phyloP scores from a whole-genome alignment of 1,284 basidiomycete species.

The Apiotrichum porosum region DNA sequence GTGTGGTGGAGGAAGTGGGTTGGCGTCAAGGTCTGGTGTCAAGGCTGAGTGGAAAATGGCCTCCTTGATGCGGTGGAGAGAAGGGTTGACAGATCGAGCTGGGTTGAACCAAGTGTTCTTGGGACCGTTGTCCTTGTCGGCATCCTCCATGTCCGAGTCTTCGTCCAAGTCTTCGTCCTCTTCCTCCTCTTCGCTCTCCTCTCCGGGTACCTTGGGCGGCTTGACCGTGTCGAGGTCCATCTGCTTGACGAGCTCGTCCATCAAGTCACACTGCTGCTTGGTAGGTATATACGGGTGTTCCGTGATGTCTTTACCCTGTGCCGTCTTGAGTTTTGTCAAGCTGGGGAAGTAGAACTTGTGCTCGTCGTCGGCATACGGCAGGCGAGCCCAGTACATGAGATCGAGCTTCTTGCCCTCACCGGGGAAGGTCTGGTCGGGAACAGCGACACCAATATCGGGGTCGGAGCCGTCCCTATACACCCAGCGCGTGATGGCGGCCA shows the following conservation, averaged over 20 bases:
- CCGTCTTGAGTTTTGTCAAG: slow-evolving; percentile 67
- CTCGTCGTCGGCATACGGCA: slow-evolving; percentile 93
- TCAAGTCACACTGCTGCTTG: slow-evolving; percentile 65
- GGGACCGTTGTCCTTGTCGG: slow-evolving; percentile 30
- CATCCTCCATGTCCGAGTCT: slow-evolving; percentile 9
- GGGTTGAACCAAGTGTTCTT: slow-evolving; percentile 69
- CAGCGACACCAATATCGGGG: slow-evolving; percentile 76
- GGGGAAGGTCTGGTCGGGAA: slow-evolving; percentile 52
- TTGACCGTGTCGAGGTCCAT: slow-evolving; percentile 74
- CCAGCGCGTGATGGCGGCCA: slow-evolving; percentile 74
- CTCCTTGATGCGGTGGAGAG: slow-evolving; percentile 84
- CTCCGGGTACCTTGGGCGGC: slow-evolving; percentile 13
- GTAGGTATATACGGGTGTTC: slow-evolving; percentile 82
- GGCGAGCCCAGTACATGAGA: slow-evolving; percentile 77
- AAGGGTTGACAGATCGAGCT: slow-evolving; percentile 74
- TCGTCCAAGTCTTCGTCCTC: slow-evolving; percentile 16
- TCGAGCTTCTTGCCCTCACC: slow-evolving; percentile 62
- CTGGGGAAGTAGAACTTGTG: slow-evolving; percentile 82
- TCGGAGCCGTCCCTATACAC: slow-evolving; percentile 68
- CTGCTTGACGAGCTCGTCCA: slow-evolving; percentile 78
- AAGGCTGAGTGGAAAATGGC: slow-evolving; percentile 83
- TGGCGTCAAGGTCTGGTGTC: slow-evolving; percentile 63
- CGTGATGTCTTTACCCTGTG: slow-evolving; percentile 65
- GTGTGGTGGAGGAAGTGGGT: slow-evolving; percentile 78
- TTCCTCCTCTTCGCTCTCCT: slow-evolving; percentile 52